Base-by-base conservation (phyloP, 106 monocot genomes). In the Dendrobium catenatum region DNA sequence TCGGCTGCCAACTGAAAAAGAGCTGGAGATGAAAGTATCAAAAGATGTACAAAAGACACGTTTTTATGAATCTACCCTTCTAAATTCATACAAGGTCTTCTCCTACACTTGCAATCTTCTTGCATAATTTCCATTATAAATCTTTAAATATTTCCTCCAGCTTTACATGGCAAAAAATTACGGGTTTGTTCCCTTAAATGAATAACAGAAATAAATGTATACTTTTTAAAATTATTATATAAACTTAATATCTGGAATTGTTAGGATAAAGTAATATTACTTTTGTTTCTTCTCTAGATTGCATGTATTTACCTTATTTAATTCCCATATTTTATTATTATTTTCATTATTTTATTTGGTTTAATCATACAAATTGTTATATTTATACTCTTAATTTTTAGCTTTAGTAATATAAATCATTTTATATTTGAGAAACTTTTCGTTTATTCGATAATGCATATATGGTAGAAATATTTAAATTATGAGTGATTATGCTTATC, bases 1-100 rank as follows among this genome's bases (percentile, higher is more conserved):
- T 80, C 87, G 99, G 81, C 82, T 91, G 61, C 90, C 91, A 42
- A 93, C 99, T 76, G 91, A 93, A 76, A 99, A 95, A 82, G 99
- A 99, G 82, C 78, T 93, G 24, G 82, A 91, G 67, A 93, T 99
- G 93, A 87, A 82, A 79, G 93, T 99, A 54, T 99, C 99, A 26
- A 93, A 95, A 82, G 86, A 76, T 79, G 90, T 95, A 33, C 79
- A 42, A 19, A 91, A 91, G 78, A 88, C 85, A 58, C 88, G 99
- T 44, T 86, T 90, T 77, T 95, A 89, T 82, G 99, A 99, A 76
- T 88, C 91, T 42, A 93, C 95, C 78, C 93, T 95, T 84, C 79
- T 99, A 66, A 82, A 76, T 47, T 89, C 93, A 76, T 99, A 99
- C 80, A 93, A 90, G 95, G 95, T 99, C 20, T 70, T 37, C 26